These are phyloP conservation scores for Blastobotrys petasosporus DNA, from an alignment of 1,139 yeast genomes.

Conservation along the genomic window DNA sequence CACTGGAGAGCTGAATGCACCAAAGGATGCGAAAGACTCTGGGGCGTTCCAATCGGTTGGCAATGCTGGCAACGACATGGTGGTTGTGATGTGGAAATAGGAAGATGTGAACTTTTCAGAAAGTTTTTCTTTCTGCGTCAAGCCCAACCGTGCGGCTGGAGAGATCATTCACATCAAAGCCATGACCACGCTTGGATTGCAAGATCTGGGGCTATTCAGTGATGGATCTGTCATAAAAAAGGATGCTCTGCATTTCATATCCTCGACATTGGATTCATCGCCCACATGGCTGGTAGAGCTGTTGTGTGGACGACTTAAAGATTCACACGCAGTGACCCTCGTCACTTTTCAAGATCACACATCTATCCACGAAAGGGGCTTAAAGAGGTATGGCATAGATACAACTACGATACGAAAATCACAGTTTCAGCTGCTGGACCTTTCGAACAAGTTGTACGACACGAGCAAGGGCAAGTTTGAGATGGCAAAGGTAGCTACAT, in stretches of 20 bases:
- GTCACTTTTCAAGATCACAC: slow-evolving; percentile 21
- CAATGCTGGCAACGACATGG: slow-evolving; percentile 25
- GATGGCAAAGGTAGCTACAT: slow-evolving; percentile 14
- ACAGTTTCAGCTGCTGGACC: slow-evolving; percentile 22
- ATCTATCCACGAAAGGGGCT: slow-evolving; percentile 26
- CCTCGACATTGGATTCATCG: slow-evolving; percentile 56
- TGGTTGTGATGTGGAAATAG: slow-evolving; percentile 1
- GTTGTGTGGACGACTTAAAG: slow-evolving; percentile 28
- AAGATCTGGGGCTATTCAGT: slow-evolving; percentile 11
- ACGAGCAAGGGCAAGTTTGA: slow-evolving; percentile 5
- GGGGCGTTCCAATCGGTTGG: slow-evolving; percentile 30
- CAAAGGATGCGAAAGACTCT: slow-evolving; percentile 29
- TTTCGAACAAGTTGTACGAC: slow-evolving; percentile 31
- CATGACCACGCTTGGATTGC: slow-evolving; percentile 12
- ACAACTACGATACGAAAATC: slow-evolving; percentile 10
- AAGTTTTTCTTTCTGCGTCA: background rate
- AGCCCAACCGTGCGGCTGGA: background rate
- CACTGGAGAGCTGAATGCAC: slow-evolving; percentile 52
- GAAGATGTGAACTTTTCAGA: background rate
- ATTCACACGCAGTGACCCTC: slow-evolving; percentile 12
- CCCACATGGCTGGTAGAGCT: slow-evolving; percentile 59
- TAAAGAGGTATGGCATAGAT: slow-evolving; percentile 27
- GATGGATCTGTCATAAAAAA: slow-evolving; percentile 5
- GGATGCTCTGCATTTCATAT: slow-evolving; percentile 39
- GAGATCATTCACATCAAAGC: background rate